phyloP scores from a whole-genome alignment of 306 rosid genomes.

The Hippophae rhamnoides region DNA sequence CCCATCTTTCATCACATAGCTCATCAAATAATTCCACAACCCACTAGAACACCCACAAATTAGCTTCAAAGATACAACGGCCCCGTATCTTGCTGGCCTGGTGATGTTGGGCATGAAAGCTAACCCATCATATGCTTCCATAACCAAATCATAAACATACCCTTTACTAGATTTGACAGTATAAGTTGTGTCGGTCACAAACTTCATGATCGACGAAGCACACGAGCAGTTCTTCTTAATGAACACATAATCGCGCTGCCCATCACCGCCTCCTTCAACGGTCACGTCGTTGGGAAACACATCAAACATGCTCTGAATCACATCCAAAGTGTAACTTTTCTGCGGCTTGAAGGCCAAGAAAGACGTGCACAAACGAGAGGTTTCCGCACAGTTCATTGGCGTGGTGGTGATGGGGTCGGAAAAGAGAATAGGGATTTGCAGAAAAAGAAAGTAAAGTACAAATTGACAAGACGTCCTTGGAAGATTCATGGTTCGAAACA shows the following conservation, averaged over 20 bases:
- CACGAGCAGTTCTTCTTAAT: conserved; percentile 87
- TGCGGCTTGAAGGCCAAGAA: conserved; percentile 72
- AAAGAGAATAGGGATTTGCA: conserved; percentile 22
- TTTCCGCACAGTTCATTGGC: conserved; percentile 62
- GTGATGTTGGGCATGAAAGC: conserved; percentile 49
- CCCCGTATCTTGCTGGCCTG: conserved; percentile 53
- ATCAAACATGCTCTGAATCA: conserved; percentile 85
- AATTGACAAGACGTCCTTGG: conserved; percentile 18
- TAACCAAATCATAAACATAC: conserved; percentile 48
- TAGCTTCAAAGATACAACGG: conserved; percentile 70
- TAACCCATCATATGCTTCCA: conserved; percentile 73
- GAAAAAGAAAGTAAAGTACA: conserved; percentile 21
- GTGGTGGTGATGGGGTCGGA: conserved; percentile 30
- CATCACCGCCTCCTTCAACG: conserved; percentile 48
- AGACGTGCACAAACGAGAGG: conserved; percentile 66
- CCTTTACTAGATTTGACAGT: conserved; percentile 72
- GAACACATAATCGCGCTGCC: conserved; percentile 43
- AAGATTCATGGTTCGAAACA: conserved; percentile 31
- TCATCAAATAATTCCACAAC: conserved; percentile 81
- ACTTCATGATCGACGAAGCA: conserved; percentile 40
- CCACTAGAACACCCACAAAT: conserved; percentile 90
- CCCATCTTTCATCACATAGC: conserved; percentile 85
- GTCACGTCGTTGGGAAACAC: conserved; percentile 66
- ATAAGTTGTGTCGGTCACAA: conserved; percentile 61
- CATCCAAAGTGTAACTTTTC: conserved; percentile 40